Conservation (phyloP, 768 basidiomycete species). For the Termitomyces sp. region DNA sequence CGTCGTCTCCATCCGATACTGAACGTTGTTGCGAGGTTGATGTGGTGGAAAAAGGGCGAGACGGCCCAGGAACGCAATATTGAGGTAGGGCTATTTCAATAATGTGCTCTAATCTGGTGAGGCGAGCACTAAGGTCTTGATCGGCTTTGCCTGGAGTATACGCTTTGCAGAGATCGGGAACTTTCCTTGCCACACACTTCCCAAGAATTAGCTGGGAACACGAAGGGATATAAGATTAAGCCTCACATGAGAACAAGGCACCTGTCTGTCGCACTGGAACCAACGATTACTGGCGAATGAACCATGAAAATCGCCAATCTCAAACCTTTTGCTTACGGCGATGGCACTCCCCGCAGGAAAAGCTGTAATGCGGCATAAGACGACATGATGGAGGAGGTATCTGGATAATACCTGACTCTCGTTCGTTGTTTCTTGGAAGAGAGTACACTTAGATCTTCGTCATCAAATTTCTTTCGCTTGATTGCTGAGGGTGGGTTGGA, state of each 20-base stretch:
- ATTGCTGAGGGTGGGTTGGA: constrained; percentile 23
- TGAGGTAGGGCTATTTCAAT: constrained; percentile 78
- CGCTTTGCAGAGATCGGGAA: constrained; percentile 82
- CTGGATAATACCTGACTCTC: constrained; percentile 58
- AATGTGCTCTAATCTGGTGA: constrained; percentile 76
- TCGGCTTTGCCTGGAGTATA: constrained; percentile 86
- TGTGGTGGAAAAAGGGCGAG: constrained; percentile 23
- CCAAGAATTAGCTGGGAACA: constrained; percentile 10
- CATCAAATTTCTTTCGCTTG: constrained; percentile 63
- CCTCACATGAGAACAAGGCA: constrained; percentile 79
- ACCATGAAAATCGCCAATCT: constrained; percentile 1
- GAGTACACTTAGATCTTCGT: constrained; percentile 39
- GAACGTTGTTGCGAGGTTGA: constrained; percentile 37
- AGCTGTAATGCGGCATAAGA: constrained; percentile 35
- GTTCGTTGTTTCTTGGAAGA: constrained; percentile 65
- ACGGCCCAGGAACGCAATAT: constrained; percentile 43
- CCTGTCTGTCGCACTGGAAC: constrained; percentile 74
- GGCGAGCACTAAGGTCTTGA: constrained; percentile 70
- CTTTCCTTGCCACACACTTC: constrained; percentile 80
- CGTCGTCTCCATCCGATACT: constrained; percentile 55
- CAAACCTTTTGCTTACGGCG: constrained; percentile 80
- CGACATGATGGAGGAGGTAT: not conserved
- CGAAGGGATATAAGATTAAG: constrained; percentile 7
- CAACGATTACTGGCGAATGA: constrained; percentile 10
- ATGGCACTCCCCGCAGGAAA: constrained; percentile 86